phyloP scores from a whole-genome alignment of 345 rosid species.

The Leavenworthia alabamica region DNA sequence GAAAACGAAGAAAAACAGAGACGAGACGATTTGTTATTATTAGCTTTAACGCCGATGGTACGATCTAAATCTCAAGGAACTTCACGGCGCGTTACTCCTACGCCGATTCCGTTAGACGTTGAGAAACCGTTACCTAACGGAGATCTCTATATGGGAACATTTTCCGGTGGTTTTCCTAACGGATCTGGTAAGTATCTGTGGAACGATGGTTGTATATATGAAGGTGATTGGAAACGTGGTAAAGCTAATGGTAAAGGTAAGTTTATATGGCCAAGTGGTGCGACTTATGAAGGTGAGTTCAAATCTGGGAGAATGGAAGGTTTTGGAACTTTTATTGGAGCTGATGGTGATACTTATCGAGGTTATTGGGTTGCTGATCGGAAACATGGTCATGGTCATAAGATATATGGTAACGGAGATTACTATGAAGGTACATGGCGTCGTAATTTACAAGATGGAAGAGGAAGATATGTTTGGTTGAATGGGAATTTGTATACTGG shows the following conservation, averaged over 20 bases:
- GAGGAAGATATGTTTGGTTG: slow-evolving; percentile 79
- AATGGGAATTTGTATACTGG: slow-evolving; percentile 83
- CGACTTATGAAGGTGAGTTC: slow-evolving; percentile 86
- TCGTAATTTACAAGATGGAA: slow-evolving; percentile 79
- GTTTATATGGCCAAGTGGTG: slow-evolving; percentile 99
- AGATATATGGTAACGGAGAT: slow-evolving; percentile 83
- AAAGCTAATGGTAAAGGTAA: slow-evolving; percentile 82
- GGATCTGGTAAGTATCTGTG: slow-evolving; percentile 96
- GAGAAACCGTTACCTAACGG: slow-evolving; percentile 83
- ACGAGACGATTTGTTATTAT: slow-evolving; percentile 28
- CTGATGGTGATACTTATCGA: slow-evolving; percentile 78
- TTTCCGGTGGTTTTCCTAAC: slow-evolving; percentile 67
- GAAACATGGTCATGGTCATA: slow-evolving; percentile 76
- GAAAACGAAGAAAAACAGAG: slow-evolving; percentile 22
- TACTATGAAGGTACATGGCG: slow-evolving; percentile 77
- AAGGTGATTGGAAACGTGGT: slow-evolving; percentile 93
- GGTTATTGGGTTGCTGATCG: slow-evolving; percentile 84
- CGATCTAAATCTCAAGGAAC: slow-evolving; percentile 65
- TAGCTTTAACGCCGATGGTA: slow-evolving; percentile 38
- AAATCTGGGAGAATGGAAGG: slow-evolving; percentile 96
- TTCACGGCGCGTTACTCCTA: slow-evolving; percentile 73
- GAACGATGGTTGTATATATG: slow-evolving; percentile 98
- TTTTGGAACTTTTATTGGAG: slow-evolving; percentile 70
- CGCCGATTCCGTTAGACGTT: slow-evolving; percentile 35
- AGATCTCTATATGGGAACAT: slow-evolving; percentile 81